These are phyloP conservation scores for Inga laurina DNA, from an alignment of 306 rosid species.

Conservation along the genomic window DNA sequence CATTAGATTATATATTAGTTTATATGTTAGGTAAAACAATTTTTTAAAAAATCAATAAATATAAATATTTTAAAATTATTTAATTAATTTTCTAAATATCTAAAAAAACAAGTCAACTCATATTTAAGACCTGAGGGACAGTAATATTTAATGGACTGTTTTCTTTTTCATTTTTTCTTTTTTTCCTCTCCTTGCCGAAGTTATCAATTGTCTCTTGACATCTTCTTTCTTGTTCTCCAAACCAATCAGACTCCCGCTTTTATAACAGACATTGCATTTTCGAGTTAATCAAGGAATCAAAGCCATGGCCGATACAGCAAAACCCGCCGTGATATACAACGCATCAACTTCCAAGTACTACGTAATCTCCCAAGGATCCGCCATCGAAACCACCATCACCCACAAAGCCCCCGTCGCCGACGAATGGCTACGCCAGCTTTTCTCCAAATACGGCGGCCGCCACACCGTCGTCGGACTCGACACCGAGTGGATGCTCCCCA, in stretches of 20 bases:
- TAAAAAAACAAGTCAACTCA: no score
- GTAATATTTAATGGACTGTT: neutral
- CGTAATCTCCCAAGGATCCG: neutral
- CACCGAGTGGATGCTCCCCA: conserved; percentile 28
- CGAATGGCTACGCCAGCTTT: conserved; percentile 22
- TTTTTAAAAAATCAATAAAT: no score
- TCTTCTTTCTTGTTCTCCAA: neutral
- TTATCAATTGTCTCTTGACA: neutral
- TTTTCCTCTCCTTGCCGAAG: neutral
- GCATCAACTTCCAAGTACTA: conserved; percentile 4
- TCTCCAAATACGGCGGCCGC: neutral
- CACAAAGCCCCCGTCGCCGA: conserved; percentile 6
- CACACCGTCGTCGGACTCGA: conserved; percentile 25
- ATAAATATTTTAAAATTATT: no score
- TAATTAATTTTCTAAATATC: no score
- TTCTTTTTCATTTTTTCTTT: neutral
- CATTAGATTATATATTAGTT: no score
- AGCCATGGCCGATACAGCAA: neutral
- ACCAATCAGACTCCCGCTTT: neutral
- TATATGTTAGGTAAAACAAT: no score
- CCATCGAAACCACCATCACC: conserved; percentile 32
- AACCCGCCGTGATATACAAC: neutral
- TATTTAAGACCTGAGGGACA: rapidly evolving
- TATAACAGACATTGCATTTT: neutral
- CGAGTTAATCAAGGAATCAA: neutral